Percentiles rank a stretch among this genome's conserved stretches.
These are phyloP conservation scores for Beauveria bassiana DNA, from an alignment of 2,329 filamentous ascomycete genomes.

Conservation along the genomic window DNA sequence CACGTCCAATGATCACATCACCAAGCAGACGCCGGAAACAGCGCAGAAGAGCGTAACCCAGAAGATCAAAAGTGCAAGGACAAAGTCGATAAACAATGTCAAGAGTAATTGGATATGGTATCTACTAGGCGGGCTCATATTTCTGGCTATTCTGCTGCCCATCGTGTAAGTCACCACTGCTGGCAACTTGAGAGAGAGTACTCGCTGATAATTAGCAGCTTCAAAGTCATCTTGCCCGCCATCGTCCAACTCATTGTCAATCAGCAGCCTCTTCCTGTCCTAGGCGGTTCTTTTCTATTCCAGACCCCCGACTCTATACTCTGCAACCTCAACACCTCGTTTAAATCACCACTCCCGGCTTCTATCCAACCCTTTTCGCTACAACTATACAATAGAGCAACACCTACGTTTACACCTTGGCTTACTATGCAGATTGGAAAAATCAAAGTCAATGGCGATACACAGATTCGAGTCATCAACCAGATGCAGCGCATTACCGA, in stretches of 20 bases:
- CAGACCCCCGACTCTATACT: background rate
- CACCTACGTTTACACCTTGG: background rate
- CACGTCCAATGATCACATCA: background rate
- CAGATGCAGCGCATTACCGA: background rate
- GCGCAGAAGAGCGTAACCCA: background rate
- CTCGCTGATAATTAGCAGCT: background rate
- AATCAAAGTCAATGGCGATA: background rate
- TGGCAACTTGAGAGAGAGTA: background rate
- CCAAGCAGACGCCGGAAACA: background rate
- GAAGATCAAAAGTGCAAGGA: background rate
- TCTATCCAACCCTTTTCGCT: background rate
- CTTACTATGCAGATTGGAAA: background rate
- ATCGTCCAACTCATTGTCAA: conserved; percentile 5
- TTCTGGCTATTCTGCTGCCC: background rate
- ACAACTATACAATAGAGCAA: background rate
- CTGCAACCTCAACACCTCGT: background rate
- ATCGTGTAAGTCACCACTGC: background rate
- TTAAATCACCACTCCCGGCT: background rate
- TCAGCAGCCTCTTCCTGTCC: background rate
- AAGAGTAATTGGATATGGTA: background rate
- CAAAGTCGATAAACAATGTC: background rate
- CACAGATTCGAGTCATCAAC: background rate
- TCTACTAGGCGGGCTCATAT: background rate
- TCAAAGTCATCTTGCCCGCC: conserved; percentile 2
- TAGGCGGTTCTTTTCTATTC: background rate